These are phyloP conservation scores for Parasarocladium wereldwijsianum DNA, from an alignment of 2,329 filamentous ascomycete species.

Conservation along the genomic window DNA sequence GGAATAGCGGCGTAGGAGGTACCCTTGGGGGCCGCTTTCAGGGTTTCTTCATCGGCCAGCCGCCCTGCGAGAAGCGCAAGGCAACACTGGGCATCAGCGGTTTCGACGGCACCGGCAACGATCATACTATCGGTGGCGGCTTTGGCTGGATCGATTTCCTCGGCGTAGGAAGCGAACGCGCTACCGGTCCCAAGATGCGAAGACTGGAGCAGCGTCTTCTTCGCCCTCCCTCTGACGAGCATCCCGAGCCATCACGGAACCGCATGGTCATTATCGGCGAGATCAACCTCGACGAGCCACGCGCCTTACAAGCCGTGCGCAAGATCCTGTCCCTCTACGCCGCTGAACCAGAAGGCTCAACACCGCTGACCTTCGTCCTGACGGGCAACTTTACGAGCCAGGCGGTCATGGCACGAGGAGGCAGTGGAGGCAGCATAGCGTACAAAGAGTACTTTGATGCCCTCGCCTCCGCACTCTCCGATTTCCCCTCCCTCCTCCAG, in stretches of 20 bases:
- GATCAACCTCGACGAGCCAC: slow-evolving; percentile 71
- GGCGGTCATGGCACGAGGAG: slow-evolving; percentile 51
- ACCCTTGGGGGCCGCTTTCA: slow-evolving; percentile 87
- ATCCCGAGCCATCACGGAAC: slow-evolving; percentile 24
- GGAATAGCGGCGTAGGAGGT: slow-evolving; percentile 71
- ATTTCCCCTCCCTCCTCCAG: slow-evolving; percentile 69
- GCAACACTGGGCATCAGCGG: slow-evolving; percentile 60
- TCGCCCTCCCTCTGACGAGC: slow-evolving; percentile 15
- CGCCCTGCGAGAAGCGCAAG: slow-evolving; percentile 74
- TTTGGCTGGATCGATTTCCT: slow-evolving; percentile 98
- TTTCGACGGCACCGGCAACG: slow-evolving; percentile 35
- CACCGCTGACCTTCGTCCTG: slow-evolving; percentile 68
- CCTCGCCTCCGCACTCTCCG: slow-evolving; percentile 65
- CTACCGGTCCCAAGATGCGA: slow-evolving; percentile 70
- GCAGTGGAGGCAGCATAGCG: slow-evolving; percentile 71
- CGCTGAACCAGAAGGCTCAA: slow-evolving; percentile 43
- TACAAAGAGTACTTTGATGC: slow-evolving; percentile 95
- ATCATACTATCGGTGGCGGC: slow-evolving; percentile 56
- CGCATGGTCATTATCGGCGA: slow-evolving; percentile 69
- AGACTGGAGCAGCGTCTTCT: slow-evolving; percentile 59
- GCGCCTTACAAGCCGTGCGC: slow-evolving; percentile 65
- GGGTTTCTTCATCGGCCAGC: slow-evolving; percentile 80
- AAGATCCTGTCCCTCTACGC: slow-evolving; percentile 67
- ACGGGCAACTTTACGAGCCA: slow-evolving; percentile 69
- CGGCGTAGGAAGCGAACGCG: slow-evolving; percentile 78